A percentile compares a stretch with the other conserved stretches of the same genome.
phyloP scores from a whole-genome alignment of 176 grass and related monocot species.

The Oryza longistaminata region DNA sequence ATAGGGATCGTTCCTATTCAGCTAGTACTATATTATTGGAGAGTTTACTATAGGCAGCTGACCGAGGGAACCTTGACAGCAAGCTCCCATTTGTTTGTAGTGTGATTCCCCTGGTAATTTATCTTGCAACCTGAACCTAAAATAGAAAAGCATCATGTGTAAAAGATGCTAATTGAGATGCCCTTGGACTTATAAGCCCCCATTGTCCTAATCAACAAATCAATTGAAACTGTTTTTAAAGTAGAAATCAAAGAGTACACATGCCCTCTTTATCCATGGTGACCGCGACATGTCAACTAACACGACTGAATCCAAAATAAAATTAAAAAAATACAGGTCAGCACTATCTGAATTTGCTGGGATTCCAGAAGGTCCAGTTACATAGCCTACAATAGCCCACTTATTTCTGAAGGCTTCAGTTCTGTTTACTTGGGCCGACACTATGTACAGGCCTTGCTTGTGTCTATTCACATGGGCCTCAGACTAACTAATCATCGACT shows the following conservation, averaged over 20 bases:
- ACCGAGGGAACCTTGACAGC: neutral
- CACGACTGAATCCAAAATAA: neutral
- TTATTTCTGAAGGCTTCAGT: neutral
- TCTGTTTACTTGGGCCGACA: neutral
- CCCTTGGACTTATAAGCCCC: neutral
- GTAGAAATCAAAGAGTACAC: too few species aligned
- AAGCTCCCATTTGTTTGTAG: neutral
- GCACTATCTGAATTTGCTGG: neutral
- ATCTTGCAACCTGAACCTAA: neutral
- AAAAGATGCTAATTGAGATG: neutral
- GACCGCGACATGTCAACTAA: slow-evolving; percentile 8
- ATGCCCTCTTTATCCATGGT: neutral
- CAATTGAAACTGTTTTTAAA: neutral
- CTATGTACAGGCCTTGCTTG: neutral
- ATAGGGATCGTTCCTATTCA: neutral
- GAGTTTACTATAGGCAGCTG: neutral
- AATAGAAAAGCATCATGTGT: neutral
- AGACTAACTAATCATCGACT: neutral
- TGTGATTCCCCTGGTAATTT: neutral
- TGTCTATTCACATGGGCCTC: neutral
- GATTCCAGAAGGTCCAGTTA: neutral
- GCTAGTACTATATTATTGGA: neutral
- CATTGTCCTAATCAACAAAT: neutral
- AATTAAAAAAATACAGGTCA: neutral
- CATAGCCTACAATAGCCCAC: neutral